These are phyloP conservation scores for Phialocephala subalpina DNA, from an alignment of 2,329 filamentous ascomycete genomes.

Conservation along the genomic window DNA sequence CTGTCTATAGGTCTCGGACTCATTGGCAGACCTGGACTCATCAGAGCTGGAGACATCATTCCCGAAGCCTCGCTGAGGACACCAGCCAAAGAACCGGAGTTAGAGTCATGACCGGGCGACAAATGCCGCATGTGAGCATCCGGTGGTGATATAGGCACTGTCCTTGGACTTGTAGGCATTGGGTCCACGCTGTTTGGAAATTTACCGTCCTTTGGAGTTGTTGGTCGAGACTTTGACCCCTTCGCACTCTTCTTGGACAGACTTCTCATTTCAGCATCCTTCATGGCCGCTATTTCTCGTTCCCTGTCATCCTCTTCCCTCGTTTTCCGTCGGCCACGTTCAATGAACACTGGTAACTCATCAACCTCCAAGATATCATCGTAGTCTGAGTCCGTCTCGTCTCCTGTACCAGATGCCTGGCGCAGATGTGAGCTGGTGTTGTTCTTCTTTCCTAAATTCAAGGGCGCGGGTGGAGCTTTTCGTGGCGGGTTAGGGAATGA, in stretches of 20 bases:
- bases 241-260: constrained; percentile 76
- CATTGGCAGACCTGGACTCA: constrained; percentile 67
- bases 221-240: constrained; percentile 52
- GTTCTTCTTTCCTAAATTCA: constrained; percentile 68
- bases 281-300: constrained; percentile 71
- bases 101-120: constrained; percentile 44
- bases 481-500: constrained; percentile 68
- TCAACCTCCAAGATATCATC: constrained; percentile 79
- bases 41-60: constrained; percentile 52
- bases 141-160: constrained; percentile 43
- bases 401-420: constrained; percentile 56
- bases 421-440: constrained; percentile 52
- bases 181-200: constrained; percentile 38
- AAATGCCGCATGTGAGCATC: constrained; percentile 44
- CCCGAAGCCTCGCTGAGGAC: constrained; percentile 51
- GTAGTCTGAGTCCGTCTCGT: constrained; percentile 81
- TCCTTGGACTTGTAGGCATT: constrained; percentile 50
- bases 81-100: constrained; percentile 59
- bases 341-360: constrained; percentile 60
- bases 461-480: constrained; percentile 85
- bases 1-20: constrained; percentile 65
- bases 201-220: constrained; percentile 52
- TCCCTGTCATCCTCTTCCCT: constrained; percentile 87
- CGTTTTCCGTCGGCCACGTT: constrained; percentile 82
- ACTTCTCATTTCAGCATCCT: constrained; percentile 75